A percentile compares a stretch with the other conserved stretches of the same genome.
phyloP scores from a whole-genome alignment of 192 early-diverging fungal genomes.

The Rhizoclosmatium sp. region DNA sequence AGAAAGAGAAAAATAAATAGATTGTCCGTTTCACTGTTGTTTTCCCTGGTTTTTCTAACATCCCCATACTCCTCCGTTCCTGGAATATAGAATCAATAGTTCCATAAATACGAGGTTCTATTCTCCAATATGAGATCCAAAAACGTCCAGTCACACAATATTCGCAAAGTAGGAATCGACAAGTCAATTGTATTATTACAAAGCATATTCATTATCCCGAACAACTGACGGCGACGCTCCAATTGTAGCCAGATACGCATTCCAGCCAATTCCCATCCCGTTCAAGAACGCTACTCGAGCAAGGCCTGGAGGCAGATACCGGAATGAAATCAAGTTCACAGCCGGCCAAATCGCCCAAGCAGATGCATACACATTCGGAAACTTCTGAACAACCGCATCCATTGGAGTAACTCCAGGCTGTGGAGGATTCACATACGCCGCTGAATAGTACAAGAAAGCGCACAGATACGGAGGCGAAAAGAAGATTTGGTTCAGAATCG shows the following conservation, averaged over 20 bases:
- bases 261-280: slow-evolving; percentile 26
- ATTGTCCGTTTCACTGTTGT: no score
- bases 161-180: no score
- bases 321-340: slow-evolving; percentile 27
- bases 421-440: slow-evolving; percentile 12
- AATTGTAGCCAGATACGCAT: slow-evolving; percentile 6
- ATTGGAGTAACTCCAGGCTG: background rate
- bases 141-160: no score
- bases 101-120: no score
- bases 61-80: no score
- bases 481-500: slow-evolving; percentile 27
- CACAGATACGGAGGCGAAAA: slow-evolving; percentile 25
- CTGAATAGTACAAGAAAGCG: slow-evolving; percentile 21
- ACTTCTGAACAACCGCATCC: slow-evolving; percentile 22
- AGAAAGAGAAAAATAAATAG: background rate
- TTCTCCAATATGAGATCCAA: no score
- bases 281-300: slow-evolving; percentile 30
- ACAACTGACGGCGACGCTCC: background rate
- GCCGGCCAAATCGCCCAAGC: slow-evolving; percentile 32
- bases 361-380: slow-evolving; percentile 20
- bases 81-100: no score
- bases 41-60: no score
- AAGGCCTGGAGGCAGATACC: slow-evolving; percentile 17
- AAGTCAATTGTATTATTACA: background rate
- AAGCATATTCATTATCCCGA: background rate